Evolutionary conservation across 192 early-diverging fungal genomes (phyloP), one percentile per base, ranked within the genome.

Genomic region (Coemansia sp.): DNA sequence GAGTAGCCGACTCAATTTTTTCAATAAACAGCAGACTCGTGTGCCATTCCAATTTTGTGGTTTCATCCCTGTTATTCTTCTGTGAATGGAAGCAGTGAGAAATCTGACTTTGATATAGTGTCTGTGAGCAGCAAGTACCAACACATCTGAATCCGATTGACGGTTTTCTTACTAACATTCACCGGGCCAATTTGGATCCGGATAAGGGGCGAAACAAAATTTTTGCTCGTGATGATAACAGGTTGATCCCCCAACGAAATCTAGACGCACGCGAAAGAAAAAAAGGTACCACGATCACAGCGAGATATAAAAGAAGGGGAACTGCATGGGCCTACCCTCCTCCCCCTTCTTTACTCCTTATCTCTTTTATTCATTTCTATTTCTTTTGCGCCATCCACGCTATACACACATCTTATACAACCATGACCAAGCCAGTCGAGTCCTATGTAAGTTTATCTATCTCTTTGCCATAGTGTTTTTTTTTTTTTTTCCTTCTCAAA

Each of bases 391-490:
- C n/a, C 23, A 5, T 29, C 23, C 10, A 39, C 14, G 29, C 36
- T 39, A 38, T 29, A 55, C 44, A 63, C 5, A 51, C 38, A 39
- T 5, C 46, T 34, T 25, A 29, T 25, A 32, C 36, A 64, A 67
- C 31, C 51, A 81, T 81, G 79, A 50, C 74, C 74, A 67, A 59
- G 41, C 61, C 79, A 12, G 79, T 81, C 66, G 79, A 81, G 62
- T 62, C 69, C 15, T 80, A 75, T 53, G 77, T 79, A 79, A 71
- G 77, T 79, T 25, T 57, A 27, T 11, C 12, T 27, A n/a, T 14
- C 31, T 10, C 15, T 37, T 15, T 8, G 21, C 32, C 7, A 1
- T 53, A 6, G 34, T 15, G 34, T 21, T 4, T 34, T 34, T n/a
- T n/a, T n/a, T n/a, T n/a, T n/a, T n/a, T n/a, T n/a, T n/a, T n/a